A percentile compares a stretch with the other conserved stretches of the same genome.
Conservation (phyloP, 352 stramenopile species). For the Pythium monospermum region DNA sequence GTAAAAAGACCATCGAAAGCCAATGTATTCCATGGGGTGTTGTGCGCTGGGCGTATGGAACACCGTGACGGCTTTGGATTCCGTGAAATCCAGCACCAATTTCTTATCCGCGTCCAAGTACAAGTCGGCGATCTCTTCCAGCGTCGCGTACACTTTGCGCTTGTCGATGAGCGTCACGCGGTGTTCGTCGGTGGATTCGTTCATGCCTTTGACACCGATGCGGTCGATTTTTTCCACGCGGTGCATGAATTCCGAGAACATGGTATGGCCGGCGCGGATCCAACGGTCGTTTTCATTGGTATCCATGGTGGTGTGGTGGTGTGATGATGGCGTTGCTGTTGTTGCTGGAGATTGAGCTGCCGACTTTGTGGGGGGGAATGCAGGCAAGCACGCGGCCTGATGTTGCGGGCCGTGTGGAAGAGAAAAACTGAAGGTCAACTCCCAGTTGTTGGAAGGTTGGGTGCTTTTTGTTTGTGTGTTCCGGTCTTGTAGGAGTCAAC, state of each 20-base stretch:
- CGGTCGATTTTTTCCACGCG: conserved; percentile 19
- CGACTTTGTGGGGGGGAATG: not conserved
- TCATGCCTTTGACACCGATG: conserved; percentile 19
- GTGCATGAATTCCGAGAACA: conserved; percentile 23
- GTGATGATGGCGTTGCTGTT: not conserved
- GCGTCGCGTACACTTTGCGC: conserved; percentile 48
- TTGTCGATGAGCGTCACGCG: conserved; percentile 49
- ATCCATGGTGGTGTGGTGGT: conserved; percentile 12
- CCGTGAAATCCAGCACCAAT: conserved; percentile 72
- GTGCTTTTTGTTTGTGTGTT: too few relatives aligned
- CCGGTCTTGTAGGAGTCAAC: too few relatives aligned
- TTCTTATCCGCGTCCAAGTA: conserved; percentile 60
- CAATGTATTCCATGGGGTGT: conserved; percentile 45
- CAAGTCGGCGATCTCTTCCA: conserved; percentile 63
- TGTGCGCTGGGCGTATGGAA: conserved; percentile 33
- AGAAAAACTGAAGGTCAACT: too few relatives aligned
- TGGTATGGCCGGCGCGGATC: conserved; percentile 15
- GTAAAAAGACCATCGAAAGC: conserved; percentile 67
- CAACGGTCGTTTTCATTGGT: conserved; percentile 14
- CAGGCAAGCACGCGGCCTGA: too few relatives aligned
- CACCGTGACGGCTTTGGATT: conserved; percentile 45
- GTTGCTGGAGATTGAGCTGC: too few relatives aligned
- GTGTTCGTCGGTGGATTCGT: conserved; percentile 28
- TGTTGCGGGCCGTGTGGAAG: too few relatives aligned
- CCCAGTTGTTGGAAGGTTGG: too few relatives aligned